phyloP scores from a whole-genome alignment of 139 green algal species.

The Chlamydomonas urium region DNA sequence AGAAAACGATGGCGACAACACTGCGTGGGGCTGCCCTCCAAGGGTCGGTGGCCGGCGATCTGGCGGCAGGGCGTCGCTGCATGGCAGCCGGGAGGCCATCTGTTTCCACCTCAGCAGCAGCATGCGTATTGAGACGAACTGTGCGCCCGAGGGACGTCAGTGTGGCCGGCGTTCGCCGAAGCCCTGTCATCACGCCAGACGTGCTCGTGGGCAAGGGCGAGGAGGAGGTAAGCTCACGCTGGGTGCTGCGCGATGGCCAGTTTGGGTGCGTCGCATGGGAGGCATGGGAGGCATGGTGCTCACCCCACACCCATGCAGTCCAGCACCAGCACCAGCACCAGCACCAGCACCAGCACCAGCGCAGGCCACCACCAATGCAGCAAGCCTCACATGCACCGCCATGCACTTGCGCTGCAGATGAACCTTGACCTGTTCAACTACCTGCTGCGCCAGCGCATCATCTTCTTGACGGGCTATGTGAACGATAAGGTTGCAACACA shows the following conservation, averaged over 20 bases:
- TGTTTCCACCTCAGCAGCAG: too few species aligned
- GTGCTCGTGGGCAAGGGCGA: constrained; percentile 41
- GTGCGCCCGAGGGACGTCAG: constrained; percentile 47
- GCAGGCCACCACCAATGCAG: too few species aligned
- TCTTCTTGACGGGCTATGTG: constrained; percentile 82
- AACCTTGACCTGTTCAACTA: constrained; percentile 79
- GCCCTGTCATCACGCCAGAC: constrained; percentile 52
- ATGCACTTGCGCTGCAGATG: constrained; percentile 33
- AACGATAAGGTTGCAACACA: constrained; percentile 77
- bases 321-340: background rate
- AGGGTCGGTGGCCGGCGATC: too few species aligned
- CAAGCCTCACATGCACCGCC: background rate
- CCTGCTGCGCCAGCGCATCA: constrained; percentile 83
- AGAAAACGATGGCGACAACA: too few species aligned
- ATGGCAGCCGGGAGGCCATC: too few species aligned
- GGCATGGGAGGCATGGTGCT: too few species aligned
- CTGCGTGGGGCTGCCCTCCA: too few species aligned
- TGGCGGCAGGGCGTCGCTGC: too few species aligned
- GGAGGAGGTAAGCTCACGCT: constrained; percentile 45
- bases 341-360: background rate
- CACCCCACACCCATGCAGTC: background rate
- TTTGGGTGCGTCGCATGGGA: too few species aligned
- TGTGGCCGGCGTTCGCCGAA: constrained; percentile 40
- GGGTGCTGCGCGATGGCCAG: too few species aligned
- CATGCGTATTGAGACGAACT: too few species aligned